Base-by-base conservation (phyloP, 2,329 filamentous ascomycete genomes). In the Aureobasidium sp. region DNA sequence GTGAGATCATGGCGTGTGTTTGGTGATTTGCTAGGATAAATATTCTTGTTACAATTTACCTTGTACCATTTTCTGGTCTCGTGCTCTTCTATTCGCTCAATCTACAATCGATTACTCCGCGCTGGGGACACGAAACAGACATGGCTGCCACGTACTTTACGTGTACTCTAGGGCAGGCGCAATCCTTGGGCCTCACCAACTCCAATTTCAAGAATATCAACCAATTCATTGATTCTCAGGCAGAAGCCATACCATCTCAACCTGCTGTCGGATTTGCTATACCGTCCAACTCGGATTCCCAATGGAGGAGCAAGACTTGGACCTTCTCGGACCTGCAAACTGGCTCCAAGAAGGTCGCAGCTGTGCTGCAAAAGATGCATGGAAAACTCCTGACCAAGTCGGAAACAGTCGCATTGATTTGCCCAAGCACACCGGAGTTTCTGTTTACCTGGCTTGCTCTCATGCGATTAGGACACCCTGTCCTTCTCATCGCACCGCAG, bases 381-480 rank as follows among this genome's bases (percentile, higher is more conserved):
- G 64, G 62, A 32, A 42, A 44, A 54, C 39, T 49, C 61, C 53
- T 64, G 42, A 44, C 51, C 29, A 48, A 62, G 34, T 30, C 67
- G 21, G 63, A 70, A 34, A 77, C 77, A 0, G 73, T 84, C 2
- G 85, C 79, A 0, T 68, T 88, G 10, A 69, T 88, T 0, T 82
- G 80, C 62, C 75, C 79, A 0, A 87, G 83, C 66, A 82, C 79
- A 0, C 68, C 79, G 0, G 77, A 82, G 10, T 85, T 88, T 60
- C 72, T 87, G 0, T 76, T 85, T 55, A 78, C 79, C 0, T 87
- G 83, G 83, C 73, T 87, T 2, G 84, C 78, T 0, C 72, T 87
- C 44, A 81, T 86, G 68, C 74, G 78, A 10, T 67, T 83, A 45
- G 84, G 84, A 0, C 76, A 77, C 65, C 75, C 79, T 0, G 81